Base-by-base conservation (phyloP, 1,284 basidiomycete species). In the Cronartium quercuum region DNA sequence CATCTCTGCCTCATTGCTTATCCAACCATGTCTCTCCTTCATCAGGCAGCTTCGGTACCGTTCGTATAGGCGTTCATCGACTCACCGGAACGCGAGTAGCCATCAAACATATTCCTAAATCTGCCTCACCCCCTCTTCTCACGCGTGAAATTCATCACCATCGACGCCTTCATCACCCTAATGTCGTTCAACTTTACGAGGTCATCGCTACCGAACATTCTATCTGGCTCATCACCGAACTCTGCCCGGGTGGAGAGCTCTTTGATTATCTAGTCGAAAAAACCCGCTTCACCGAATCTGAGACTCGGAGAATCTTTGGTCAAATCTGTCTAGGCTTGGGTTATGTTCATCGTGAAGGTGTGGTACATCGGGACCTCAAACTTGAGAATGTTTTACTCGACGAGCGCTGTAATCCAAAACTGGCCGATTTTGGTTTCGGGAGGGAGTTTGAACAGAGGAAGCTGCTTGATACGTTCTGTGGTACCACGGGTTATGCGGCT, bases 81-180 rank as follows among this genome's bases (percentile, higher is more conserved):
- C 70, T 81, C 18, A 80, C 80, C 13, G 79, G 79, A 10, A 78
- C 88, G 63, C 88, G 91, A 73, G 92, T 97, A 77, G 95, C 95
- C 67, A 91, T 98, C 84, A 98, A 98, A 84, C 94, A 98, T 83
- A 93, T 98, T 77, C 93, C 95, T 44, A 98, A 98, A 83, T 87
- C 88, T 75, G 88, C 92, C 84, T 92, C 92, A 0, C 78, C 81
- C 76, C 66, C 82, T 77, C 87, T 91, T 62, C 86, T 98, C 65
- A 98, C 94, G 13, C 88, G 96, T 77, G 96, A 98, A 83, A 95
- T 98, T 76, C 95, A 98, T 81, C 95, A 98, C 80, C 96, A 98
- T 83, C 90, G 96, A 40, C 89, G 93, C 64, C 87, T 98, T 7
- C 95, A 97, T 81, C 95, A 98, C 80, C 92, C 92, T 0, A 88